Percentiles rank a stretch among this genome's conserved stretches.
phyloP scores from a whole-genome alignment of 345 rosid species.

The Clarkia xantiana region DNA sequence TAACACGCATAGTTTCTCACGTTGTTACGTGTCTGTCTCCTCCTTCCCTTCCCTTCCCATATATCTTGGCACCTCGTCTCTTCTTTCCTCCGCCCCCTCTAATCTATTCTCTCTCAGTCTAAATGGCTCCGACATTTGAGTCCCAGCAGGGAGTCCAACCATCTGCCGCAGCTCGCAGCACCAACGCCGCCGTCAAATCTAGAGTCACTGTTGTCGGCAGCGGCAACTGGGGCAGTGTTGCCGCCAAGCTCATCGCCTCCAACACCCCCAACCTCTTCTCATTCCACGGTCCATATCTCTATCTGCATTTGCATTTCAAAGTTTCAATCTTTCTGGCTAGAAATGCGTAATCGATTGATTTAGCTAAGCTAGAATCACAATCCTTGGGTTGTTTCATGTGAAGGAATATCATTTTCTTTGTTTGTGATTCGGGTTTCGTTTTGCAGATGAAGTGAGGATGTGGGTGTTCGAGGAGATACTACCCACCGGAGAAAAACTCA shows the following conservation, averaged over 20 bases:
- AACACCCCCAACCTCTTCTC: slow-evolving; percentile 59
- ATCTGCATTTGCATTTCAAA: neutral
- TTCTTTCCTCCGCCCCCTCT: neutral
- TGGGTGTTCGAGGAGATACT: slow-evolving; percentile 91
- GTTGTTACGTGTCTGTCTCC: slow-evolving; percentile 15
- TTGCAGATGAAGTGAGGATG: slow-evolving; percentile 94
- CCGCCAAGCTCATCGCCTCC: slow-evolving; percentile 90
- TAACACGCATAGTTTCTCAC: slow-evolving; percentile 18
- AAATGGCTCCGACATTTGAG: slow-evolving; percentile 5
- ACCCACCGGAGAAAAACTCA: slow-evolving; percentile 81
- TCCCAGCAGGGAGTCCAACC: neutral
- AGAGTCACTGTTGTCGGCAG: slow-evolving; percentile 83
- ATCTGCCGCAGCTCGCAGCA: neutral
- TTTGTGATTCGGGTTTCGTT: neutral
- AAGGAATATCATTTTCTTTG: neutral
- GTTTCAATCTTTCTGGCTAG: no score
- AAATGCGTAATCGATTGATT: no score
- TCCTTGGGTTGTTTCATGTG: neutral
- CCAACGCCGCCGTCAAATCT: slow-evolving; percentile 15
- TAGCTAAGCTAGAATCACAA: no score
- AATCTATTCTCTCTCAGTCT: neutral
- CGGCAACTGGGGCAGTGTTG: slow-evolving; percentile 98
- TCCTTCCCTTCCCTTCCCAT: slow-evolving; percentile 8
- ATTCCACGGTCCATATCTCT: slow-evolving; percentile 48
- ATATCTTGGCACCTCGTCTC: neutral